Base-by-base conservation (phyloP, 345 rosid genomes). In the Odontarrhena argentea region DNA sequence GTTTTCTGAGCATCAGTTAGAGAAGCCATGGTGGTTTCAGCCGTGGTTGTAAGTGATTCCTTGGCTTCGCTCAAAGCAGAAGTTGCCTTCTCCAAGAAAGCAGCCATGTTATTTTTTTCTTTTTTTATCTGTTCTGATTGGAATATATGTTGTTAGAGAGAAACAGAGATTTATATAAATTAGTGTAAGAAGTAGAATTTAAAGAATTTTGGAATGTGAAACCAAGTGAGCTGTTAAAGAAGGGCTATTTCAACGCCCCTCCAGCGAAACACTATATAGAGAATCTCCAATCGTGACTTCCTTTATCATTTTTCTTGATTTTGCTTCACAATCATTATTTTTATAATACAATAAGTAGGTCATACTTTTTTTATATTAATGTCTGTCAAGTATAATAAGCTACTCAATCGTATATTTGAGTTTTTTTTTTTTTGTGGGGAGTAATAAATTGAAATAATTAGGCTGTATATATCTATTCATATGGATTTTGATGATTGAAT, bases 161-260 rank as follows among this genome's bases (percentile, higher is more conserved):
- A 67, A 26, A 67, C 3, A 67, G 51, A 46, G 63, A 67, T 30
- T 51, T 61, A 67, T 74, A 73, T 59, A 72, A 36, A 22, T 11
- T 14, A 35, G 12, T 10, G 36, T 6, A 51, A 50, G 58, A 47
- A 55, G 71, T 57, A 35, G 58, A 45, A 44, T 44, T 36, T 35
- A 56, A 70, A 42, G 55, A 61, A 63, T 69, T 38, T 51, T 40
- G 32, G 59, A 69, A 69, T 72, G 60, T 57, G 70, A 71, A 71
- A 63, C 3, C 30, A 64, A 64, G 50, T 72, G 76, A 73, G 76
- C 76, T 73, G 71, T 73, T 66, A 50, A 57, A 64, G 66, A 72
- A 5, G 59, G 59, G 65, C 70, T 72, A 30, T 59, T 51, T 73
- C 76, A 73, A 73, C 67, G 43, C 50, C 67, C 67, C 36, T 65